Evolutionary conservation across 2,329 filamentous ascomycete genomes (phyloP).

Genomic region (Eutypa lata): DNA sequence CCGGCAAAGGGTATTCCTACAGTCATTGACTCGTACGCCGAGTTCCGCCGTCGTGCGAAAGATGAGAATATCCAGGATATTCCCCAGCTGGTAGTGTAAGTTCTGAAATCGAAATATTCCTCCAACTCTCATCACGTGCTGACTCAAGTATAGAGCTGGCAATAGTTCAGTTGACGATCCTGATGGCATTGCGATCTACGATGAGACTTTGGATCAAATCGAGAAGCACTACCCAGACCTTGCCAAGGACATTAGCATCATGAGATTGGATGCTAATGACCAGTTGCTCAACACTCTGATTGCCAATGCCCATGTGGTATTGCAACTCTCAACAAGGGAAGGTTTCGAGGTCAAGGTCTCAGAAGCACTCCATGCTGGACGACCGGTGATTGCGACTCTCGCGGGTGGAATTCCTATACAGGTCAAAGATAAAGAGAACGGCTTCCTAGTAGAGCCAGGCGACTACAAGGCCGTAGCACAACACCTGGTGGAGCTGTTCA

Average conservation of each 20-base stretch:
- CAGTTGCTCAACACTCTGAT: slow-evolving; percentile 77
- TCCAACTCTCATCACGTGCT: background rate
- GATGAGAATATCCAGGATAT: slow-evolving; percentile 47
- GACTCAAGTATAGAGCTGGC: slow-evolving; percentile 47
- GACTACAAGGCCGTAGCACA: slow-evolving; percentile 68
- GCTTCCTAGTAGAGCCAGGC: slow-evolving; percentile 69
- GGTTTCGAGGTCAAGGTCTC: slow-evolving; percentile 87
- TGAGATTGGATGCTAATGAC: slow-evolving; percentile 74
- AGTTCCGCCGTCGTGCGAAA: slow-evolving; percentile 63
- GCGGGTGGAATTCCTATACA: slow-evolving; percentile 81
- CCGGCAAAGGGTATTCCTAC: slow-evolving; percentile 79
- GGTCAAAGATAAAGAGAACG: slow-evolving; percentile 67
- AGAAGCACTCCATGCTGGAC: slow-evolving; percentile 76
- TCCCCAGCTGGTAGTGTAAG: slow-evolving; percentile 69
- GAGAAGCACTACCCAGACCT: slow-evolving; percentile 61
- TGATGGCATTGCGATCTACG: slow-evolving; percentile 69
- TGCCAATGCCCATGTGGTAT: slow-evolving; percentile 66
- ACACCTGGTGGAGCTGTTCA: slow-evolving; percentile 65
- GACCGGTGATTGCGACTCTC: slow-evolving; percentile 71
- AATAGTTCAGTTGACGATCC: slow-evolving; percentile 81
- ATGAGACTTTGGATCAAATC: slow-evolving; percentile 66
- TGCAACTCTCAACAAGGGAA: slow-evolving; percentile 78
- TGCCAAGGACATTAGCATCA: slow-evolving; percentile 65
- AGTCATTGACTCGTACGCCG: slow-evolving; percentile 71
- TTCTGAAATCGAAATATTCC: slow-evolving; percentile 4